Percentiles rank a stretch among this genome's conserved stretches.
Evolutionary conservation across 495 filamentous ascomycete species (phyloP).

Genomic region (Podospora comata): DNA sequence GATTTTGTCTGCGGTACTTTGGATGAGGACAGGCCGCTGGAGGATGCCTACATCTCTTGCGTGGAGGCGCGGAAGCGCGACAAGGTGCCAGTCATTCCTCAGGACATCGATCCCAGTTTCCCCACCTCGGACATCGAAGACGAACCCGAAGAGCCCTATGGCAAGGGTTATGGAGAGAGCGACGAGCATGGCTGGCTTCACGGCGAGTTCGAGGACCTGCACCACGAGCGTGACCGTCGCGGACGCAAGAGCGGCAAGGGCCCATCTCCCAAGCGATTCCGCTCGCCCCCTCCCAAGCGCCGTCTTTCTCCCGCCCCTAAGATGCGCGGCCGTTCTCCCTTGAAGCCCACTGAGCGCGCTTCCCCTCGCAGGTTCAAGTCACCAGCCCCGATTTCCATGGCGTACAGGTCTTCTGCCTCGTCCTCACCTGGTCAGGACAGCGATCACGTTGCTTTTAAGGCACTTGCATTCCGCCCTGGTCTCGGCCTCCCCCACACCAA

Average conservation of each 20-base stretch:
- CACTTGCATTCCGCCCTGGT: slow-evolving; percentile 59
- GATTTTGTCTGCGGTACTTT: slow-evolving; percentile 97
- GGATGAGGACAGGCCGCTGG: slow-evolving; percentile 91
- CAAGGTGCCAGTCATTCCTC: slow-evolving; percentile 75
- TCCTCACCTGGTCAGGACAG: slow-evolving; percentile 40
- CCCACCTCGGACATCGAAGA: slow-evolving; percentile 90
- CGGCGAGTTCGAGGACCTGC: slow-evolving; percentile 56
- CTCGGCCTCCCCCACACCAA: slow-evolving; percentile 67
- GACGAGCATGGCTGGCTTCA: slow-evolving; percentile 58
- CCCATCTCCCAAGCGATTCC: slow-evolving; percentile 43
- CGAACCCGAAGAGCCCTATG: slow-evolving; percentile 59
- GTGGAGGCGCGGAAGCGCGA: slow-evolving; percentile 74
- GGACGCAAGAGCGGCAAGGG: slow-evolving; percentile 38
- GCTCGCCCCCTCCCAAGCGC: slow-evolving; percentile 47
- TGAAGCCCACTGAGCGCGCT: slow-evolving; percentile 57
- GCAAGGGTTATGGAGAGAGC: slow-evolving; percentile 51
- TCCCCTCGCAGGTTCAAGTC: slow-evolving; percentile 72
- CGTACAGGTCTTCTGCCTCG: slow-evolving; percentile 41
- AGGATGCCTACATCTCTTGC: slow-evolving; percentile 85
- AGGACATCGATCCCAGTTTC: slow-evolving; percentile 97
- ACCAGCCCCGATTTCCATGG: slow-evolving; percentile 48
- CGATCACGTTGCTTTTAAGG: slow-evolving; percentile 49
- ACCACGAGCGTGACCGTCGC: slow-evolving; percentile 40
- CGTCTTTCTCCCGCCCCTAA: slow-evolving; percentile 49
- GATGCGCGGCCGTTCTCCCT: slow-evolving; percentile 49